These are phyloP conservation scores for Massariosphaeria phaeospora DNA, from an alignment of 495 filamentous ascomycete species.

Conservation along the genomic window DNA sequence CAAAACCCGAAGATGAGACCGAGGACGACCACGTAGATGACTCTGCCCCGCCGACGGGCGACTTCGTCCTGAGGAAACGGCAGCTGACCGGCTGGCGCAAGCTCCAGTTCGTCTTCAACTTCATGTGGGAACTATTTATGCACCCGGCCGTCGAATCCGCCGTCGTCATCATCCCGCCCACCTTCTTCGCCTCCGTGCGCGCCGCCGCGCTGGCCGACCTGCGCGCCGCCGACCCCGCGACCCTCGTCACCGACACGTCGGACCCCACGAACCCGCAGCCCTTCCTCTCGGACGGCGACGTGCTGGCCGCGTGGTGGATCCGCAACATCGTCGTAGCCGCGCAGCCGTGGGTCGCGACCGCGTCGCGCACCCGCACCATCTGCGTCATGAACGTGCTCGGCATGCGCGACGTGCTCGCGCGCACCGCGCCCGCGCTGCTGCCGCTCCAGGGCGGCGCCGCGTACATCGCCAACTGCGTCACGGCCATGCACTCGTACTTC, in stretches of 20 bases:
- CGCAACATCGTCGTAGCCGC: neutral
- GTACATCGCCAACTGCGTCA: slow-evolving; percentile 13
- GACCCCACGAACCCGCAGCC: slow-evolving; percentile 1
- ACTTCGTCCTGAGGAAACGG: neutral
- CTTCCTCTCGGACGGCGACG: slow-evolving; percentile 17
- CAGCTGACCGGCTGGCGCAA: neutral
- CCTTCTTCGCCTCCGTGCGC: neutral
- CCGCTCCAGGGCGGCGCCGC: neutral
- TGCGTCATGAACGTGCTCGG: slow-evolving; percentile 16
- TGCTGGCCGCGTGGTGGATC: slow-evolving; percentile 14
- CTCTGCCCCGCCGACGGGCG: too few species aligned
- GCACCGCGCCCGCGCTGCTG: slow-evolving; percentile 5
- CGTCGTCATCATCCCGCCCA: neutral
- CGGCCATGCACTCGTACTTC: slow-evolving; percentile 10
- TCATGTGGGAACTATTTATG: slow-evolving; percentile 10
- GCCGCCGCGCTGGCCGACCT: slow-evolving; percentile 2
- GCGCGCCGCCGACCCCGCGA: neutral
- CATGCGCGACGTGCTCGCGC: slow-evolving; percentile 12
- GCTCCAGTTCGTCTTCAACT: slow-evolving; percentile 1
- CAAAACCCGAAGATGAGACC: neutral
- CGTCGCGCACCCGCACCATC: slow-evolving; percentile 6
- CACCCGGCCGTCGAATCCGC: neutral
- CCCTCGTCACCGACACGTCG: neutral
- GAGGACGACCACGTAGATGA: neutral
- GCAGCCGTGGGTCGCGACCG: slow-evolving; percentile 1